Base-by-base conservation (phyloP, 2,329 filamentous ascomycete species). In the Penicillium aurantiogriseum region DNA sequence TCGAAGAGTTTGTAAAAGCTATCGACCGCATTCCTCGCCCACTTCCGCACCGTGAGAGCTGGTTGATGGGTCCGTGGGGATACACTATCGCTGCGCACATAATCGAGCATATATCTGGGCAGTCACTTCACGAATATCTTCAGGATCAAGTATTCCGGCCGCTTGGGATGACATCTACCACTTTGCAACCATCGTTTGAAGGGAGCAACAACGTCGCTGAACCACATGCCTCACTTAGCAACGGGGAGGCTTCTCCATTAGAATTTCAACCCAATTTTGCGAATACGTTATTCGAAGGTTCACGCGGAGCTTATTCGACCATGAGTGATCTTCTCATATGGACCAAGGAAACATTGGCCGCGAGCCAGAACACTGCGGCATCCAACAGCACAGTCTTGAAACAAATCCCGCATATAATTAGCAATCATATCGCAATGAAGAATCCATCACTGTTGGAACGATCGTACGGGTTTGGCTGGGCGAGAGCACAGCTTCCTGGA, bases 391-490 rank as follows among this genome's bases (percentile, higher is more conserved):
- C 40, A 33, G 35, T 45, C 11, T 38, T 56, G 46, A 56, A 39
- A 38, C 47, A 56, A 23, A 39, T 44, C 1, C 47, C 47, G 4
- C 21, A 44, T 1, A 51, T 56, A 2, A 31, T 56, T 2, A 38
- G 39, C 31, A 51, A 51, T 13, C 54, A 51, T 11, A 39, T 51
- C 10, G 17, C 54, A 13, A 56, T 56, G 21, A n/a, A 38, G 5
- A 50, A 13, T 21, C 38, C 47, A 8, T 45, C 38, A 5, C 13
- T 44, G 3, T 36, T 29, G n/a, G 47, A 44, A 25, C n/a, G 33
- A 15, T 51, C 54, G 13, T 51, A 56, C 15, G 46, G 47, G 10
- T 56, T 56, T 39, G 54, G 54, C 7, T 56, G 54, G 54, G 29
- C 42, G 2, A 40, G 47, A 23, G 19, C 38, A 6, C 54, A 56